Percentiles rank a stretch among this genome's conserved stretches.
Conservation (phyloP, 2,329 filamentous ascomycete genomes). For the Dothistroma pini region DNA sequence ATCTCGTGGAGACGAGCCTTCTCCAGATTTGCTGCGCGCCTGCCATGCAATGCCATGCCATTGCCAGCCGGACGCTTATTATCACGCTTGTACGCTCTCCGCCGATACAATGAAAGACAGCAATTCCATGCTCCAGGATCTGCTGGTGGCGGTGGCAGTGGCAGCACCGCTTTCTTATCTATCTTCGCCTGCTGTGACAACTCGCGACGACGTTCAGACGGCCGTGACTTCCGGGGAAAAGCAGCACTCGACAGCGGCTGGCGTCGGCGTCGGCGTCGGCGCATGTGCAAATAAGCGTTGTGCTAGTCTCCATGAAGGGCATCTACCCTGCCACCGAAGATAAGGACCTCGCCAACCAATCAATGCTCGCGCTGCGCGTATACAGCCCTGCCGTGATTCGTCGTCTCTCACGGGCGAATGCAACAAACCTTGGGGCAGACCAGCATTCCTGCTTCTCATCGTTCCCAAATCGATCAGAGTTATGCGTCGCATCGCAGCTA, state of each 20-base stretch:
- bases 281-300: not conserved
- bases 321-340: not conserved
- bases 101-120: not conserved
- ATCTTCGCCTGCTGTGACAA: not conserved
- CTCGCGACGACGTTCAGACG: not conserved
- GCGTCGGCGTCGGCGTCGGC: not conserved
- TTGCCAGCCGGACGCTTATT: too few relatives aligned
- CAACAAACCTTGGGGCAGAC: not conserved
- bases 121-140: not conserved
- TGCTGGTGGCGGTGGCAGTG: not conserved
- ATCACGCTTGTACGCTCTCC: not conserved
- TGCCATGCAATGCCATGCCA: too few relatives aligned
- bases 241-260: not conserved
- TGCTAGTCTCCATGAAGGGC: not conserved
- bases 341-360: conserved; percentile 1
- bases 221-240: not conserved
- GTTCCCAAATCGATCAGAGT: conserved; percentile 3
- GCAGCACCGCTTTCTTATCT: not conserved
- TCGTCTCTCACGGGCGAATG: not conserved
- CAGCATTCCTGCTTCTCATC: conserved; percentile 5
- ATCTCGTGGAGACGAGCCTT: not conserved
- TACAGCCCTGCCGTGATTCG: not conserved
- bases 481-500: conserved; percentile 2
- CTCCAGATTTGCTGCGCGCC: too few relatives aligned
- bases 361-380: not conserved